A percentile compares a stretch with the other conserved stretches of the same genome.
Evolutionary conservation across 306 rosid species (phyloP).

Genomic region (Vigna angularis): DNA sequence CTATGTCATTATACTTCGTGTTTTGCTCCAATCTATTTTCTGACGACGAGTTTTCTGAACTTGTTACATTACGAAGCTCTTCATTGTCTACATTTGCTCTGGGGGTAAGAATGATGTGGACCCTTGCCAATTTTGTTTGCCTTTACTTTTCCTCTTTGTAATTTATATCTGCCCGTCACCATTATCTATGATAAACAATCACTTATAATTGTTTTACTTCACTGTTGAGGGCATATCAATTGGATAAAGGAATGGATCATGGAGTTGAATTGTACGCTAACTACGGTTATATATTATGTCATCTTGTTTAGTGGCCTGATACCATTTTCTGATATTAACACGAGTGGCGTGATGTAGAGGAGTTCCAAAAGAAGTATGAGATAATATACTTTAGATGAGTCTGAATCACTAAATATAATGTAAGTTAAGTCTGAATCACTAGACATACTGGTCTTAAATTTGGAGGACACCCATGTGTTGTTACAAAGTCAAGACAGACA

Average conservation of each 20-base stretch:
- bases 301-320: neutral
- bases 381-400: conserved; percentile 3
- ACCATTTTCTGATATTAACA: neutral
- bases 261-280: conserved; percentile 18
- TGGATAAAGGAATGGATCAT: conserved; percentile 18
- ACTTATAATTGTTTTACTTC: conserved; percentile 9
- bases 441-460: conserved; percentile 14
- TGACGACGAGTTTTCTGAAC: conserved; percentile 53
- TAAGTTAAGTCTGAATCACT: conserved; percentile 20
- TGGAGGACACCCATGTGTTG: conserved; percentile 2
- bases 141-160: conserved; percentile 36
- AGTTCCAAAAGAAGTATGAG: conserved; percentile 6
- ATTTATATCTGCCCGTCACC: conserved; percentile 21
- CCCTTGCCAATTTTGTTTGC: neutral
- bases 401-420: conserved; percentile 16
- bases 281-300: neutral
- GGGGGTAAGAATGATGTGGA: conserved; percentile 67
- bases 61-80: conserved; percentile 66
- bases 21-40: conserved; percentile 83
- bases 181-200: conserved; percentile 26
- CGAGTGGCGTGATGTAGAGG: neutral
- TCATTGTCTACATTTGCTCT: conserved; percentile 67
- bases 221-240: no score
- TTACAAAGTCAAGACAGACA: neutral
- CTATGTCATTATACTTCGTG: conserved; percentile 78